Conservation (phyloP, 1,284 basidiomycete species). For the Cystobasidium sp. region DNA sequence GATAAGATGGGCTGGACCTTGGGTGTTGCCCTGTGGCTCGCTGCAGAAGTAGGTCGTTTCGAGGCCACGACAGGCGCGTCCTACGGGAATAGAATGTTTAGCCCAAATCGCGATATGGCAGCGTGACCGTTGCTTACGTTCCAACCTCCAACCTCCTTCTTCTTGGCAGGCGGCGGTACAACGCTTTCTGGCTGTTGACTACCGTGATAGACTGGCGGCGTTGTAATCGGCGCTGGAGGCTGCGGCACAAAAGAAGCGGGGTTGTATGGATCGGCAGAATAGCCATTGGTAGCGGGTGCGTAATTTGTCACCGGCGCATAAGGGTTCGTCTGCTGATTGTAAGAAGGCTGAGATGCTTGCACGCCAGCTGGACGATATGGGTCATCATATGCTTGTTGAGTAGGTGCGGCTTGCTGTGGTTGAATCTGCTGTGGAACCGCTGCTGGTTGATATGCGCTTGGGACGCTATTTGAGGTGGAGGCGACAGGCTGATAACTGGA, state of each 20-base stretch:
- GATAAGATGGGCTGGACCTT: conserved; percentile 31
- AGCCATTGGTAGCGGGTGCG: conserved; percentile 24
- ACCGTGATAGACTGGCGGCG: conserved; percentile 17
- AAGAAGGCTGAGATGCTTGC: conserved; percentile 6
- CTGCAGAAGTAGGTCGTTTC: conserved; percentile 34
- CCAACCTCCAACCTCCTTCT: conserved; percentile 38
- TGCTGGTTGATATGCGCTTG: conserved; percentile 22
- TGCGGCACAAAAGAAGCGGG: conserved; percentile 39
- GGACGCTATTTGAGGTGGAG: neutral
- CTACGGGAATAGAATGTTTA: neutral
- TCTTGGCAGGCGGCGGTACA: conserved; percentile 35
- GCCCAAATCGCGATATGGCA: neutral
- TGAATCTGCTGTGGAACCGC: neutral
- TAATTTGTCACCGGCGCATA: conserved; percentile 29
- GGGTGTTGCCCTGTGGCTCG: conserved; percentile 23
- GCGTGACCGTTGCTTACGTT: conserved; percentile 23
- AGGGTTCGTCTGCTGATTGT: conserved; percentile 23
- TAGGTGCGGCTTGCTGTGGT: conserved; percentile 13
- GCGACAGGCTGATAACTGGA: conserved; percentile 37
- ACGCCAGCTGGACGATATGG: conserved; percentile 23
- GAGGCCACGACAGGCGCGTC: conserved; percentile 20
- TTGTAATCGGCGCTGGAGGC: conserved; percentile 23
- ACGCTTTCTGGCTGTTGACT: conserved; percentile 27
- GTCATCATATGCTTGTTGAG: conserved; percentile 34
- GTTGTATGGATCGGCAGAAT: conserved; percentile 33